Conservation (phyloP, 2,329 filamentous ascomycete species). For the Botrytis porri region DNA sequence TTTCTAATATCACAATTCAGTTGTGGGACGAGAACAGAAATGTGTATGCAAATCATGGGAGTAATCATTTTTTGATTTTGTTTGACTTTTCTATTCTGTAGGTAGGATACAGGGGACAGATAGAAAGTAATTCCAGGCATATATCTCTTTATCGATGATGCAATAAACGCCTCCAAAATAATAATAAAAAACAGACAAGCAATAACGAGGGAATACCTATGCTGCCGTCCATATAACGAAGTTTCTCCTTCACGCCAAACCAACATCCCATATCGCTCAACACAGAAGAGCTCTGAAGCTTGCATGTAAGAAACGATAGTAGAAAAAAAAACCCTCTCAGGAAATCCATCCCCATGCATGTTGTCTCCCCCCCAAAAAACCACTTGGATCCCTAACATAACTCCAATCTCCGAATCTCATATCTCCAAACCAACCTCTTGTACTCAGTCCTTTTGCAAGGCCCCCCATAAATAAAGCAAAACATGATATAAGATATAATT, state of each 20-base stretch:
- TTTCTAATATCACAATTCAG: neutral
- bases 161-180: neutral
- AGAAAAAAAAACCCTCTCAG: neutral
- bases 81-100: neutral
- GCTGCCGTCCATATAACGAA: neutral
- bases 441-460: slow-evolving; percentile 4
- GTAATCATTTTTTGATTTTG: neutral
- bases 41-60: neutral
- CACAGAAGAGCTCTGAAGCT: neutral
- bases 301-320: neutral
- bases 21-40: neutral
- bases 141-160: slow-evolving; percentile 9
- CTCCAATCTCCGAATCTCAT: slow-evolving; percentile 5
- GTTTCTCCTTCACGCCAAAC: slow-evolving; percentile 4
- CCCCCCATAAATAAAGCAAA: neutral
- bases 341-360: neutral
- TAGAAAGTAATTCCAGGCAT: neutral
- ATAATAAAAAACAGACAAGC: neutral
- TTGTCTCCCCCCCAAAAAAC: neutral
- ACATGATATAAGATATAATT: neutral
- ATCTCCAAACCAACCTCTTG: neutral
- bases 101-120: slow-evolving; percentile 5
- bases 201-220: neutral
- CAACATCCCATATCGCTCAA: slow-evolving; percentile 1
- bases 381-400: slow-evolving; percentile 4